Base-by-base conservation (phyloP, 768 basidiomycete genomes). In the Lentinus brumalis region DNA sequence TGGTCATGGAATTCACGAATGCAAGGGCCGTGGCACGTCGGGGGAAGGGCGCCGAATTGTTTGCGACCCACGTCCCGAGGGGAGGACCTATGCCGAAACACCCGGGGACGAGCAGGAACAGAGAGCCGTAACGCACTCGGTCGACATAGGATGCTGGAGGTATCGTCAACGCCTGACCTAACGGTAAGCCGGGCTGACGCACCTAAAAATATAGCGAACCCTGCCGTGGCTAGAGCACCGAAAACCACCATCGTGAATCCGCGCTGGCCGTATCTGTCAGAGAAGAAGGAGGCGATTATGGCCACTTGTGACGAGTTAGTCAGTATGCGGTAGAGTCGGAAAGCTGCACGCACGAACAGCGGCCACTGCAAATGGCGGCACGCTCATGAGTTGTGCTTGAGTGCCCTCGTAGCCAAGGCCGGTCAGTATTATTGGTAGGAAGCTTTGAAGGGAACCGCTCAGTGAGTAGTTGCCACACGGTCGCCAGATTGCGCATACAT, bases 1-100 rank as follows among this genome's bases (percentile, higher is more conserved):
- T 87, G 38, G 81, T 81, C 76, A 82, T 77, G 66, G 84, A 83
- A 62, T 84, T 83, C 1, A 78, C 78, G 29, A 86, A 77, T 16
- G 85, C 85, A 53, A 87, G 77, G 41, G 81, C 76, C 1, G 86
- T 86, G 1, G 85, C 87, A 18, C 86, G 80, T 35, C 84, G 76
- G 42, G 77, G 71, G 62, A 85, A 77, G 0, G 86, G 86, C 6
- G 81, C 74, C 11, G 82, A 76, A 73, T 87, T 88, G 72, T 88
- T 87, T 12, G 86, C 79, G 59, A 76, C 72, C 87, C 87, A 88
- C 0, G 86, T 81, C 9, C 77, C 76, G 42, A 85, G 69, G 0
- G 84, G 75, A 2, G 86, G 84, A 2, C 81, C 83, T 1, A 76
- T 69, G 18, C 78, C 71, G 70, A 86, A 87, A 1, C 78, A 73